Evolutionary conservation across 2,329 filamentous ascomycete species (phyloP), one percentile per base, ranked within the genome.

Genomic region (Stemphylium vesicarium): DNA sequence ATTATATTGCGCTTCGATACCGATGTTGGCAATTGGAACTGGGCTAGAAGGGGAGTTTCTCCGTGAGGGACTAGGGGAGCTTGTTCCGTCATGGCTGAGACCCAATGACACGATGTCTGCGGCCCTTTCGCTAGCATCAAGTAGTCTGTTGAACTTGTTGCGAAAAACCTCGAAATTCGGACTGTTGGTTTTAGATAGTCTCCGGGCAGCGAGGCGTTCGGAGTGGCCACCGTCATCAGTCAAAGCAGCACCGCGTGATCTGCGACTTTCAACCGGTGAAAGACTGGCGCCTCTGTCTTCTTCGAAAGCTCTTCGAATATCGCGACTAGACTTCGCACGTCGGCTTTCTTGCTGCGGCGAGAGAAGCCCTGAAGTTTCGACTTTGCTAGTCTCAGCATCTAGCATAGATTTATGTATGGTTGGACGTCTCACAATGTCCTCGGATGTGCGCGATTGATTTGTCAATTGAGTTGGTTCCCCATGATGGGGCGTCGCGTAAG

Each of bases 1-100:
- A 22, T 62, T 26, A 26, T 65, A 62, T n/a, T 51, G 57, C 18
- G 57, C 52, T 31, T 66, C 53, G 29, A 59, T 45, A 16, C 57
- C 59, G n/a, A 55, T 51, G 38, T 59, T 53, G 11, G 54, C 42
- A 20, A 44, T 59, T 7, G 33, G 52, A 22, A 60, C 24, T 2
- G 44, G 24, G 15, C 20, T 32, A 12, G 50, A 52, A 15, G 52
- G 16, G 24, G 64, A 47, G 20, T 40, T 56, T 6, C 45, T 56
- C 31, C 52, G 59, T 39, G 59, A 60, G 6, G 60, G 38, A 22
- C 41, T 62, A 13, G 59, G 31, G 4, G 65, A 66, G 32, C 59
- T 61, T 11, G 66, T 63, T 24, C 64, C 65, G 42, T 72, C 65
- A 13, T 71, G 62, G 36, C 64, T 65, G n/a, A 68, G 55, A 35